Conservation (phyloP, 2,329 filamentous ascomycete species). For the Xylaria sp. region DNA sequence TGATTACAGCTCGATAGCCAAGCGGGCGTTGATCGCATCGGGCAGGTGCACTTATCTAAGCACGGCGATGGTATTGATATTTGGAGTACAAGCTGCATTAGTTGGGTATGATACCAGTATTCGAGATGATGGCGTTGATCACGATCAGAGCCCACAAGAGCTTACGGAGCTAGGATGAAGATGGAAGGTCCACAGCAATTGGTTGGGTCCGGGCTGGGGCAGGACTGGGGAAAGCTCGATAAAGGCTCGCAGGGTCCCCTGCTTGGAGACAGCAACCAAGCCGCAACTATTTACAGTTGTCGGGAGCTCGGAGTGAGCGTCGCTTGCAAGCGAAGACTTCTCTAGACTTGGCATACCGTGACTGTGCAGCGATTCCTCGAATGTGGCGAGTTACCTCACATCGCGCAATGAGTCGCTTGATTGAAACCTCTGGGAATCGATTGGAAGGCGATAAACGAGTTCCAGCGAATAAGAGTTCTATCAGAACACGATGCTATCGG, state of each 20-base stretch:
- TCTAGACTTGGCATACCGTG: constrained; percentile 12
- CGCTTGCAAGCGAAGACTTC: constrained; percentile 16
- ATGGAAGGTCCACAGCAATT: constrained; percentile 42
- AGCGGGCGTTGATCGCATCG: constrained; percentile 27
- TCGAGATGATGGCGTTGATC: constrained; percentile 19
- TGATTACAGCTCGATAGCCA: constrained; percentile 24
- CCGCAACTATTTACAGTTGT: constrained; percentile 2
- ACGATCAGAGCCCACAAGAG: constrained; percentile 24
- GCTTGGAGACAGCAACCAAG: constrained; percentile 11
- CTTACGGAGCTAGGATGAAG: constrained; percentile 38
- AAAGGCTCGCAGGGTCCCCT: constrained; percentile 27
- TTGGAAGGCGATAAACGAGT: background rate
- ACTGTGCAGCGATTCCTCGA: background rate
- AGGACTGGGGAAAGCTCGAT: constrained; percentile 27
- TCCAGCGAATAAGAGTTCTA: background rate
- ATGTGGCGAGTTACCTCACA: background rate
- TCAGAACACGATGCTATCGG: background rate
- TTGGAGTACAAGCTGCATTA: constrained; percentile 23
- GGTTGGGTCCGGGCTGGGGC: background rate
- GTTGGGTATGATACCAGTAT: constrained; percentile 20
- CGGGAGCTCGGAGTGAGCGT: constrained; percentile 12
- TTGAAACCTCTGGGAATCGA: background rate
- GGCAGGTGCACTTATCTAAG: constrained; percentile 31
- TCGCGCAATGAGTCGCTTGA: background rate
- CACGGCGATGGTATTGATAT: constrained; percentile 22